phyloP scores from a whole-genome alignment of 352 stramenopile species.

The Blastocystis sp. region DNA sequence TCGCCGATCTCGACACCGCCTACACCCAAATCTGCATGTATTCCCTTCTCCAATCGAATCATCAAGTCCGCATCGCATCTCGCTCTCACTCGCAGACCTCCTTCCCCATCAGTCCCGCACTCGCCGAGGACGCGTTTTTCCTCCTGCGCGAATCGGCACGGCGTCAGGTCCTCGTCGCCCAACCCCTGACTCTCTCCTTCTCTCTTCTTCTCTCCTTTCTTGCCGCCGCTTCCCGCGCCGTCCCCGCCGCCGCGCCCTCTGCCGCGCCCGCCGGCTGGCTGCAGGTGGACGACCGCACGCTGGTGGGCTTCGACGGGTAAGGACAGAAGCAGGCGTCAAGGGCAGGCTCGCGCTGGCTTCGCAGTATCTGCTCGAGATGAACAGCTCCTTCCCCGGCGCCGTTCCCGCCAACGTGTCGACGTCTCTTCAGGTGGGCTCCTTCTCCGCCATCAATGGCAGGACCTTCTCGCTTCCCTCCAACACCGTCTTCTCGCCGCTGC shows the following conservation, averaged over 20 bases:
- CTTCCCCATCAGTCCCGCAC: neutral
- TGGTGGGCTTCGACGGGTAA: constrained; percentile 32
- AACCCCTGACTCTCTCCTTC: neutral
- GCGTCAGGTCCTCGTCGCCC: neutral
- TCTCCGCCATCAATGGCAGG: neutral
- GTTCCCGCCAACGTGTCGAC: neutral
- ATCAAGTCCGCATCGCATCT: neutral
- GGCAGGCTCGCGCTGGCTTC: neutral
- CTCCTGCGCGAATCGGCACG: neutral
- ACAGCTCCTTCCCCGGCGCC: neutral
- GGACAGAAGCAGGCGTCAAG: neutral
- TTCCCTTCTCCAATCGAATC: neutral
- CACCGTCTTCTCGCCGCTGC: neutral
- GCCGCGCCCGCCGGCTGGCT: neutral
- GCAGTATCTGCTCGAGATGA: constrained; percentile 4
- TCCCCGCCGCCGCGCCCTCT: no score
- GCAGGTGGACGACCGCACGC: neutral
- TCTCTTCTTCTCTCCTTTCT: neutral
- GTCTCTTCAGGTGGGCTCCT: neutral
- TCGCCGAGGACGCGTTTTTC: constrained; percentile 31
- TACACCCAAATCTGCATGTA: neutral
- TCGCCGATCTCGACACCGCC: neutral
- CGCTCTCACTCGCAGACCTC: neutral
- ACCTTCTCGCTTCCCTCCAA: neutral
- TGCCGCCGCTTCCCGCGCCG: neutral